Evolutionary conservation across 106 monocot species (phyloP), one percentile per base, ranked within the genome.

Genomic region (Narthecium ossifragum): DNA sequence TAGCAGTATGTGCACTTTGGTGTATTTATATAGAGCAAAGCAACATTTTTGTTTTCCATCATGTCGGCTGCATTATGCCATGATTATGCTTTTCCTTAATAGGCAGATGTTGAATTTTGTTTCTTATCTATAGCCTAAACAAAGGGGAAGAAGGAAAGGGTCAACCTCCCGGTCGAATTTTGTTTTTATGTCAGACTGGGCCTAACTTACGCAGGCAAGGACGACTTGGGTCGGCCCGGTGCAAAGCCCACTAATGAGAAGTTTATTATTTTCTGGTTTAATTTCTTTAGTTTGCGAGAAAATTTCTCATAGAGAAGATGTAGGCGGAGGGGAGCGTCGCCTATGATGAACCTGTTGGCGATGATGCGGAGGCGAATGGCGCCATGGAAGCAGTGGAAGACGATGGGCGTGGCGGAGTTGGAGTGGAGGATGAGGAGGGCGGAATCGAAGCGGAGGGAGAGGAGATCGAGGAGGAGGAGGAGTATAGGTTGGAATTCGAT

Each of bases 81-180:
- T 36, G 18, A 20, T 10, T 36, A 1, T n/a, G 11, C 15, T n/a
- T 31, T 36, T 37, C 5, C 21, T 49, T n/a, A n/a, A 49, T 22
- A 23, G 13, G 5, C 18, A 32, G 28, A 11, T 5, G 14, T 9
- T 8, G n/a, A 5, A 36, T 15, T 33, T 21, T 47, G 31, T 52
- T 34, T 59, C 48, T 22, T 43, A 31, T 72, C 31, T 32, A 39
- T 76, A 93, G 93, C 57, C 12, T 50, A 90, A 73, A 67, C 90
- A 81, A 75, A 87, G 72, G 51, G 91, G 91, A 58, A 91, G 87
- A 65, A 68, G 60, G 65, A 84, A 72, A 50, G 87, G 91, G 29
- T 72, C 75, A 40, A 84, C 36, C 7, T 36, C 7, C 36, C 7
- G 10, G 36, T 10, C 36, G 36, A 6, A 6, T 36, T 36, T 6